Evolutionary conservation across 2,329 filamentous ascomycete species (phyloP).

Genomic region (Hypoxylon sp.): DNA sequence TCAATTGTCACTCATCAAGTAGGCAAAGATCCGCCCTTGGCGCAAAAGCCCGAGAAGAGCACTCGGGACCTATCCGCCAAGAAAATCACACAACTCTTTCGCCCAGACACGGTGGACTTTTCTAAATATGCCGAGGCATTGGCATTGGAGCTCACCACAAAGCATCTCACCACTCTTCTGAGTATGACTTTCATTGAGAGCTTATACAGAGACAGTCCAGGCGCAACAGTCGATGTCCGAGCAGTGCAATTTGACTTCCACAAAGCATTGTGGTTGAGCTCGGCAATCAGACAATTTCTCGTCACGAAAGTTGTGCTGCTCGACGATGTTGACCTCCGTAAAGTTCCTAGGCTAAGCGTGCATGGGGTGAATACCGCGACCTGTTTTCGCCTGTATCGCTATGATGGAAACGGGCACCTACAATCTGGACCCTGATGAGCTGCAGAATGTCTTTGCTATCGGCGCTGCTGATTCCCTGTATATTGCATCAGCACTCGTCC

Average conservation of each 20-base stretch:
- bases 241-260: constrained; percentile 9
- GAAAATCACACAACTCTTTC: constrained; percentile 8
- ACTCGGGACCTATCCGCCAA: neutral
- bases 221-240: constrained; percentile 10
- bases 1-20: neutral
- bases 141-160: neutral
- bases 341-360: neutral
- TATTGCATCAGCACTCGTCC: constrained; percentile 26
- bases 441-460: constrained; percentile 30
- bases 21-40: neutral
- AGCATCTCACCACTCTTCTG: neutral
- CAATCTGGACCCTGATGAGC: constrained; percentile 17
- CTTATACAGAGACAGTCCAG: neutral
- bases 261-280: constrained; percentile 1
- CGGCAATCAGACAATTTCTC: neutral
- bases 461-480: constrained; percentile 34
- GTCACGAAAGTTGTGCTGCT: neutral
- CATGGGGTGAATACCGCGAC: neutral
- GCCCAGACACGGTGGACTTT: constrained; percentile 3
- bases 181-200: constrained; percentile 15
- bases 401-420: constrained; percentile 37
- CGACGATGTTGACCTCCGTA: no score
- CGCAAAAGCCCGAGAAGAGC: neutral
- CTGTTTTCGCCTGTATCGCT: constrained; percentile 34
- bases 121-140: constrained; percentile 2